Conservation (phyloP, 2,329 filamentous ascomycete species). For the Arthrobotrys pseudoclavata region DNA sequence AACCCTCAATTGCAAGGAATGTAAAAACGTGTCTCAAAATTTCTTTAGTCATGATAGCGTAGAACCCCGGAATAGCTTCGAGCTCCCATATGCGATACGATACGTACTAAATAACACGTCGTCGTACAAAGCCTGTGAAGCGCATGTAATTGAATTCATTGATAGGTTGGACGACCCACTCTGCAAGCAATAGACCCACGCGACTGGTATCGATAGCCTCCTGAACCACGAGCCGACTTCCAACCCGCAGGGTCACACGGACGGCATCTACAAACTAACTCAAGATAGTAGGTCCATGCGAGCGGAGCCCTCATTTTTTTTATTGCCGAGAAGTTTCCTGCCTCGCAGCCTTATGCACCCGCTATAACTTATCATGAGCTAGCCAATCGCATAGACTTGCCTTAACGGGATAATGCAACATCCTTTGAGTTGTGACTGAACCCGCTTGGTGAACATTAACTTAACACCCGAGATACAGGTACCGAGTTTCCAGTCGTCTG, state of each 20-base stretch:
- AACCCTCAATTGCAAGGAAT: conserved; percentile 1
- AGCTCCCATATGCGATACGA: conserved; percentile 13
- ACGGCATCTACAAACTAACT: conserved; percentile 14
- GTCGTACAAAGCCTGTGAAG: conserved; percentile 14
- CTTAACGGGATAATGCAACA: conserved; percentile 18
- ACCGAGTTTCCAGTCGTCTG: background rate
- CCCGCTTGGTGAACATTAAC: background rate
- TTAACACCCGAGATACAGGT: conserved; percentile 9
- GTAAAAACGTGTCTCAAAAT: background rate
- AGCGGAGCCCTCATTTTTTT: conserved; percentile 33
- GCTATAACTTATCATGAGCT: background rate
- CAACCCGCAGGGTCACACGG: conserved; percentile 24
- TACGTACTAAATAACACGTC: conserved; percentile 25
- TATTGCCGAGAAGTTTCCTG: conserved; percentile 46
- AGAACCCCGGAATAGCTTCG: conserved; percentile 6
- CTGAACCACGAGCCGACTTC: conserved; percentile 17
- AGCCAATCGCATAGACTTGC: conserved; percentile 20
- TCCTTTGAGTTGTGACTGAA: conserved; percentile 2
- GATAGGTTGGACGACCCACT: conserved; percentile 8
- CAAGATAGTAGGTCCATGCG: conserved; percentile 46
- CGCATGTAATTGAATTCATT: background rate
- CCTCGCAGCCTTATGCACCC: conserved; percentile 45
- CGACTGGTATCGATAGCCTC: conserved; percentile 44
- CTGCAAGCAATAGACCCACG: conserved; percentile 37
- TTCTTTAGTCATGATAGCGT: background rate